Base-by-base conservation (phyloP, 768 basidiomycete genomes). In the Mycena sanguinolenta region DNA sequence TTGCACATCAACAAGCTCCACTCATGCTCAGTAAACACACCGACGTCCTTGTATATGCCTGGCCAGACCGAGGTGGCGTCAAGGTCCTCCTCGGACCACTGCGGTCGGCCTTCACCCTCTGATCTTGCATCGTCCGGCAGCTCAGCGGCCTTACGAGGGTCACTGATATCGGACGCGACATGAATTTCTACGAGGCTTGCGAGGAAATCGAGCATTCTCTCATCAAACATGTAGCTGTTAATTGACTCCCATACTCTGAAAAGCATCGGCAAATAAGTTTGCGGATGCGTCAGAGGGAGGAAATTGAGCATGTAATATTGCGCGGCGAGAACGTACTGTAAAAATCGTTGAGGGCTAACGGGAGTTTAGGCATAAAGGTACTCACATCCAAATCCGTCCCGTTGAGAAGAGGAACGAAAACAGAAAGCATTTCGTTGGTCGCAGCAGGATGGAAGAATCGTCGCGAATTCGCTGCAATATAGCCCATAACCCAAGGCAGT, bases 371-470 rank as follows among this genome's bases (percentile, higher is more conserved):
- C 2, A 61, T 62, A 36, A 84, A 46, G 44, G 27, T n/a, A 25
- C 92, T 78, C 70, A 93, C 92, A 80, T 94, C 90, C 73, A 95
- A 81, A 64, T 86, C 86, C 27, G 89, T 91, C 36, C 92, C 92
- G 74, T 95, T 92, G 38, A 97, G 84, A 62, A 86, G 82, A 6
- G 95, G 95, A 13, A 98, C 82, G 77, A 97, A 95, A 0, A 88
- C 91, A n/a, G 91, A 85, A 34, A 98, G 88, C 95, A 98, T 97
- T 74, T 94, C 92, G 73, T 92, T 90, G 62, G 91, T 91, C 38
- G 94, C 92, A 49, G 92, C 89, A 21, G 95, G 95, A 74, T 96
- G 95, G 81, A 96, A 97, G 85, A 97, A 97, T 63, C 93, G 85
- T 62, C 94, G 89, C 53, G 88, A 84, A 75, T 85, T 85, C 42